Evolutionary conservation across 352 stramenopile genomes (phyloP).

Genomic region (Globisporangium emineosum): DNA sequence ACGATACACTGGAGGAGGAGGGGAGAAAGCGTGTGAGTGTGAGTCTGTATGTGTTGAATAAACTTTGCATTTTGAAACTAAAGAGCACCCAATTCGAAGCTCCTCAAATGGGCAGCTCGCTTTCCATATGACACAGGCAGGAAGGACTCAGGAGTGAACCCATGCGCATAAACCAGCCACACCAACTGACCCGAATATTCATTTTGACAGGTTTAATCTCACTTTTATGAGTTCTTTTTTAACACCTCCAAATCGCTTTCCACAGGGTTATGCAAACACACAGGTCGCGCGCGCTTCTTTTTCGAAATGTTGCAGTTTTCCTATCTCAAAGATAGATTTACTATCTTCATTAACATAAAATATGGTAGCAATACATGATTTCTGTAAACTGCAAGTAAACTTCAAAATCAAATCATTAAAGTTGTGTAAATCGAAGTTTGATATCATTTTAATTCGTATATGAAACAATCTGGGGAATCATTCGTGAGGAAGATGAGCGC

Average conservation of each 20-base stretch:
- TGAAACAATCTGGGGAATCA: not conserved
- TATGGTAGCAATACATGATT: too few relatives aligned
- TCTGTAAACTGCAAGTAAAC: too few relatives aligned
- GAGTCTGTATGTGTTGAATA: slow-evolving; percentile 3
- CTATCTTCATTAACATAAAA: too few relatives aligned
- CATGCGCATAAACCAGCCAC: slow-evolving; percentile 5
- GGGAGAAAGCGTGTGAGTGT: not conserved
- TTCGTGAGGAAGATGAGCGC: not conserved
- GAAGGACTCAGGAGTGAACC: not conserved
- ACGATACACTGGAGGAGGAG: not conserved
- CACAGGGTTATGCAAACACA: not conserved
- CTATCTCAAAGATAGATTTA: not conserved
- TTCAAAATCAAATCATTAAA: too few relatives aligned
- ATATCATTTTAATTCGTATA: too few relatives aligned
- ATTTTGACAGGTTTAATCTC: not conserved
- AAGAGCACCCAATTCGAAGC: not conserved
- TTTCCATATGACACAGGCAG: not conserved
- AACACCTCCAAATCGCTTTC: not conserved
- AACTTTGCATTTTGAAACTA: slow-evolving; percentile 9
- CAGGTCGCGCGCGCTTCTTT: not conserved
- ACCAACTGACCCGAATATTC: not conserved
- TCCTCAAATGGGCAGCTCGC: not conserved
- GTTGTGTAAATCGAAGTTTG: not conserved
- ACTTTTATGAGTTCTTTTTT: not conserved
- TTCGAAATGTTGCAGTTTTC: not conserved